These are phyloP conservation scores for Eucalyptus globulus DNA, from an alignment of 345 rosid species.

Conservation along the genomic window DNA sequence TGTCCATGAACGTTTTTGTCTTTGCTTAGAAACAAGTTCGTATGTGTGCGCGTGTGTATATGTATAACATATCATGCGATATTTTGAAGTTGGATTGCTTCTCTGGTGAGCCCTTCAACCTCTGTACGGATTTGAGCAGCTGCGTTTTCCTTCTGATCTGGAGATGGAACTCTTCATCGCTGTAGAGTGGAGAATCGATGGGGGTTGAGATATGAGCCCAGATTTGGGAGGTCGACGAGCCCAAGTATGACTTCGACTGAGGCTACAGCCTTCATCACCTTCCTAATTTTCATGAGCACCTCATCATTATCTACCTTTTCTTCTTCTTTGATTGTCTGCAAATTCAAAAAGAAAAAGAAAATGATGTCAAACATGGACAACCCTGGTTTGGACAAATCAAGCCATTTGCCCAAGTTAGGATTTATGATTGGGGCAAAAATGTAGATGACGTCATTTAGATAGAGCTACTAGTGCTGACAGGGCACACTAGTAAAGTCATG, in stretches of 20 bases:
- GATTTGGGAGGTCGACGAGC: neutral
- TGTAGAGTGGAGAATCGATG: neutral
- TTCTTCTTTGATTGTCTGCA: neutral
- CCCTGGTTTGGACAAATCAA: neutral
- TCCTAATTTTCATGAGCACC: neutral
- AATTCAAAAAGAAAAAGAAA: neutral
- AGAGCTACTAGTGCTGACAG: neutral
- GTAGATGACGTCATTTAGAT: neutral
- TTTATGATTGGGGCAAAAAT: neutral
- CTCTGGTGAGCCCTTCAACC: neutral
- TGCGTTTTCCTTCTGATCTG: neutral
- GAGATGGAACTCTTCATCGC: neutral
- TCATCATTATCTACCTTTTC: neutral
- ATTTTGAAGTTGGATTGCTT: neutral
- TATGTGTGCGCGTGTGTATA: neutral
- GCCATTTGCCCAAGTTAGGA: neutral
- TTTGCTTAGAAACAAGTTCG: neutral
- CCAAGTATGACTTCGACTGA: no score
- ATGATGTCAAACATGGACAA: neutral
- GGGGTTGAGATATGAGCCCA: neutral
- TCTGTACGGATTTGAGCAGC: neutral
- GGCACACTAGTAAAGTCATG: neutral
- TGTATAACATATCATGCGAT: neutral
- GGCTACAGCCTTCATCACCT: neutral
- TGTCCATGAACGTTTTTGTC: no score